A percentile compares a stretch with the other conserved stretches of the same genome.
These are phyloP conservation scores for Catunica adiposa DNA, from an alignment of 2,329 filamentous ascomycete species.

Conservation along the genomic window DNA sequence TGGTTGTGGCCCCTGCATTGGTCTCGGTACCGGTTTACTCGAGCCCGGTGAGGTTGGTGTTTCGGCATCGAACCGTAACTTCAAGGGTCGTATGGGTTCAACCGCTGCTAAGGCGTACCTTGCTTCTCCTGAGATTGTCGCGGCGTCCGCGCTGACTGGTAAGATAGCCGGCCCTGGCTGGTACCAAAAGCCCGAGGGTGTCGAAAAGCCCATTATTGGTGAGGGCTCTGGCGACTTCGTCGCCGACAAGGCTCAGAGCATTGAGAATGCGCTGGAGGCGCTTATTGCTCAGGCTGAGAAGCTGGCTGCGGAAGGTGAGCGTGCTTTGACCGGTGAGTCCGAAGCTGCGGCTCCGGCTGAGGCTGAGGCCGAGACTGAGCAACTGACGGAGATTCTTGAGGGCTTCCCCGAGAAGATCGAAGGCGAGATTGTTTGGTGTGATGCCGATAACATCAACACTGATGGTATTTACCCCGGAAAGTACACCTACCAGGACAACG, in stretches of 20 bases:
- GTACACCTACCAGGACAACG: slow-evolving; percentile 79
- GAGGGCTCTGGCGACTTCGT: slow-evolving; percentile 52
- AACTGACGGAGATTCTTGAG: slow-evolving; percentile 54
- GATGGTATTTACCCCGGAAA: slow-evolving; percentile 83
- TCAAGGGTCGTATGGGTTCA: slow-evolving; percentile 78
- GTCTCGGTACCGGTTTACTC: slow-evolving; percentile 58
- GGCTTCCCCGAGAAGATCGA: slow-evolving; percentile 72
- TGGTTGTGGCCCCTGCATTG: slow-evolving; percentile 75
- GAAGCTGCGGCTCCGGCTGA: slow-evolving; percentile 17
- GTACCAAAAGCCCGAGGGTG: slow-evolving; percentile 56
- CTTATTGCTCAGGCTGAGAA: slow-evolving; percentile 52
- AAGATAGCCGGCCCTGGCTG: slow-evolving; percentile 59
- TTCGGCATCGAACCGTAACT: slow-evolving; percentile 71
- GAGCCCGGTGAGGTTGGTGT: slow-evolving; percentile 80
- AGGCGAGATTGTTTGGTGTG: slow-evolving; percentile 79
- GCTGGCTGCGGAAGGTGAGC: slow-evolving; percentile 38
- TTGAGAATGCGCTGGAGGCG: slow-evolving; percentile 56
- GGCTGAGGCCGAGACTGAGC: slow-evolving; percentile 21
- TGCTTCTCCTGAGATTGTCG: slow-evolving; percentile 77
- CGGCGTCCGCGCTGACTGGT: slow-evolving; percentile 65
- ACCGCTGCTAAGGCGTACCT: slow-evolving; percentile 70
- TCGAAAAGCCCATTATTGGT: slow-evolving; percentile 50
- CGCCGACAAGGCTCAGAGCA: slow-evolving; percentile 47
- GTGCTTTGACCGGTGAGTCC: slow-evolving; percentile 24
- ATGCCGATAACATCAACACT: slow-evolving; percentile 71